These are phyloP conservation scores for Solanum sitiens DNA, from an alignment of 257 asterid genomes.

Conservation along the genomic window DNA sequence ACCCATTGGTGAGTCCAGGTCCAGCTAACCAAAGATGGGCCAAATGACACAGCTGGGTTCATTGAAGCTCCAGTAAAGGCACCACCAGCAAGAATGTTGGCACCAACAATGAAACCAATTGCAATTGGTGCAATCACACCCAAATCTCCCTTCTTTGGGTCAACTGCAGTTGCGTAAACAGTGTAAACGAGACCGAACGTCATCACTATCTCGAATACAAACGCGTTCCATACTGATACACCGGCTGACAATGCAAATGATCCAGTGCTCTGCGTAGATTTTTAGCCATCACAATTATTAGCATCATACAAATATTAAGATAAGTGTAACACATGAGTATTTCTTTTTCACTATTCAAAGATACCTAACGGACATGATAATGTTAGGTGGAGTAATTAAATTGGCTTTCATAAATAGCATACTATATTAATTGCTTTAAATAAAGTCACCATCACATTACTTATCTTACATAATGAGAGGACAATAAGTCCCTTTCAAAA, in stretches of 20 bases:
- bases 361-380: background rate
- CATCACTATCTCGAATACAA: conserved; percentile 66
- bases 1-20: conserved; percentile 59
- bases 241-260: conserved; percentile 19
- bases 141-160: conserved; percentile 60
- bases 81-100: conserved; percentile 66
- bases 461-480: background rate
- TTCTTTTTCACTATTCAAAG: background rate
- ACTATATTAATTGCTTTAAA: background rate
- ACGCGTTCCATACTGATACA: conserved; percentile 44
- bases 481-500: background rate
- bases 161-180: conserved; percentile 65
- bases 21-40: conserved; percentile 59
- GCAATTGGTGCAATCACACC: conserved; percentile 62
- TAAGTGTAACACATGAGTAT: background rate
- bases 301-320: background rate
- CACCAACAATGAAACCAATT: conserved; percentile 63
- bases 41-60: conserved; percentile 81
- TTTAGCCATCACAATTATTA: background rate
- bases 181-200: conserved; percentile 77
- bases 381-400: background rate
- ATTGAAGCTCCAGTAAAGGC: conserved; percentile 74
- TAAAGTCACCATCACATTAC: background rate
- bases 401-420: background rate
- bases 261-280: conserved; percentile 1